Percentiles rank a stretch among this genome's conserved stretches.
Conservation (phyloP, 2,329 filamentous ascomycete species). For the Lomentospora prolificans region DNA sequence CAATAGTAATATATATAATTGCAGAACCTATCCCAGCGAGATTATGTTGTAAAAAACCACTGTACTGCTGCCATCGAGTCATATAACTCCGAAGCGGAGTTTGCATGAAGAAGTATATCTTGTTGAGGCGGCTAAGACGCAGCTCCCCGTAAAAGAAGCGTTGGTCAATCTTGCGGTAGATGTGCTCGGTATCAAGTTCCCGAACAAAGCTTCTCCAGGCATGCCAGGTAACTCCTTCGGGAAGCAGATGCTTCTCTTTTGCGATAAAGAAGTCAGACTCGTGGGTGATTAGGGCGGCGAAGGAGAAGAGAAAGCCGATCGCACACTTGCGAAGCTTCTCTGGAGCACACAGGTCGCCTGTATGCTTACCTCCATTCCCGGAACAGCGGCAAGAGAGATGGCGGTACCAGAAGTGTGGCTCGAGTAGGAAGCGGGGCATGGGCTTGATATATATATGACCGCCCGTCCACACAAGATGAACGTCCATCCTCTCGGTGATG, state of each 20-base stretch:
- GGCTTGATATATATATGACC: slow-evolving; percentile 23
- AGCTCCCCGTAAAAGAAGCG: slow-evolving; percentile 34
- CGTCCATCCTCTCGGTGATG: slow-evolving; percentile 21
- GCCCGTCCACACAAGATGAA: slow-evolving; percentile 19
- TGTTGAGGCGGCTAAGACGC: slow-evolving; percentile 28
- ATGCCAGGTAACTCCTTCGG: slow-evolving; percentile 24
- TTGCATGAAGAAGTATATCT: slow-evolving; percentile 24
- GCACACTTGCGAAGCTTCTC: not conserved
- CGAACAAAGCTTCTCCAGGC: slow-evolving; percentile 25
- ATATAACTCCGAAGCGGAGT: slow-evolving; percentile 17
- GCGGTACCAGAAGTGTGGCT: slow-evolving; percentile 11
- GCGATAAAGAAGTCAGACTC: slow-evolving; percentile 30
- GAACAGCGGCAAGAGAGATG: slow-evolving; percentile 12
- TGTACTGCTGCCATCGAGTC: slow-evolving; percentile 23
- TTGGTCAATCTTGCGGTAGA: slow-evolving; percentile 21
- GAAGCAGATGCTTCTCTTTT: slow-evolving; percentile 23
- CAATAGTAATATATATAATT: slow-evolving; percentile 31
- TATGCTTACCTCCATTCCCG: not conserved
- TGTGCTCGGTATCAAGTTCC: slow-evolving; percentile 18
- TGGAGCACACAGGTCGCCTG: not conserved
- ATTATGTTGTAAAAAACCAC: slow-evolving; percentile 30
- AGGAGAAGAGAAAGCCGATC: slow-evolving; percentile 23
- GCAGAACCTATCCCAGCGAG: slow-evolving; percentile 28
- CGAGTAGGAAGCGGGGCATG: slow-evolving; percentile 24
- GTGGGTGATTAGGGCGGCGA: slow-evolving; percentile 23